These are phyloP conservation scores for Pichia ethanolica DNA, from an alignment of 805 yeast genomes.

Conservation along the genomic window DNA sequence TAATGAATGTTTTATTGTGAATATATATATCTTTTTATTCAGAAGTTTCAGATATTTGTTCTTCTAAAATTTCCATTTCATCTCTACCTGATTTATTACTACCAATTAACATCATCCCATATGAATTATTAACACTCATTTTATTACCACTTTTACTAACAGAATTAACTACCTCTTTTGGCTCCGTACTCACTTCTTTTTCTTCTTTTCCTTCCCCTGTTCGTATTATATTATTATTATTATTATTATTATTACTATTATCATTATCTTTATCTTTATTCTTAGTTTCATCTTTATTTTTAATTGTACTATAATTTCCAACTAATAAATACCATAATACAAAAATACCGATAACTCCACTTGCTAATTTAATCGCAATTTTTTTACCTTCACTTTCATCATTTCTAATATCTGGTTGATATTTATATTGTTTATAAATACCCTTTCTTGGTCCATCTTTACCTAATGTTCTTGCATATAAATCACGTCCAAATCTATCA, in stretches of 20 bases:
- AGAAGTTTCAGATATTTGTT: constrained; percentile 7
- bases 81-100: background rate
- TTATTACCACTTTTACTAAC: constrained; percentile 1
- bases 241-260: background rate
- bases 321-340: constrained; percentile 9
- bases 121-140: constrained; percentile 8
- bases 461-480: constrained; percentile 16
- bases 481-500: constrained; percentile 19
- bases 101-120: constrained; percentile 9
- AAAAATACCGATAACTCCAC: constrained; percentile 7
- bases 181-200: background rate
- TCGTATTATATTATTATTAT: too few species aligned
- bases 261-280: background rate
- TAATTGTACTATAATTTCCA: constrained; percentile 6
- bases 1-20: background rate
- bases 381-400: constrained; percentile 10
- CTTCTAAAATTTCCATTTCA: constrained; percentile 2
- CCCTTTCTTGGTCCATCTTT: constrained; percentile 16
- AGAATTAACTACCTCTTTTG: background rate
- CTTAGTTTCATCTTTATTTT: background rate
- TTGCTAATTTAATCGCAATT: constrained; percentile 5
- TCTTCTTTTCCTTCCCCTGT: background rate
- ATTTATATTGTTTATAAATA: constrained; percentile 13
- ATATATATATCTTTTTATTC: background rate
- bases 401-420: constrained; percentile 8